These are phyloP conservation scores for Mantamonas sphyraenae DNA, from an alignment of 78 protist species.

Conservation along the genomic window DNA sequence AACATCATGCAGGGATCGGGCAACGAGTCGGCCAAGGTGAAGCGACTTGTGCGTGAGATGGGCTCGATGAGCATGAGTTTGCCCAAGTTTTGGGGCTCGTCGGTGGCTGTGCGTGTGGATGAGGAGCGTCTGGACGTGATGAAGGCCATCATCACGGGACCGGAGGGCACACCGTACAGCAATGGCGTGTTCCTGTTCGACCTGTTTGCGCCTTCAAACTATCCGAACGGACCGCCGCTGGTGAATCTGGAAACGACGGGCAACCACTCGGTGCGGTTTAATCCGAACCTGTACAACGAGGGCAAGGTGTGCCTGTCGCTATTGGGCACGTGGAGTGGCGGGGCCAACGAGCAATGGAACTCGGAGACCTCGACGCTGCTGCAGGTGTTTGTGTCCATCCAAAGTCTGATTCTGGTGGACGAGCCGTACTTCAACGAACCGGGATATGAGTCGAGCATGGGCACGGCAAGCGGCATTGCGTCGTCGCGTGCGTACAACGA, in stretches of 20 bases:
- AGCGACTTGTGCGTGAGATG: not conserved
- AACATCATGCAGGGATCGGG: not conserved
- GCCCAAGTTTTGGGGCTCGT: slow-evolving; percentile 21
- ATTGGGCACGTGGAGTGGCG: slow-evolving; percentile 76
- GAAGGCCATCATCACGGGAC: slow-evolving; percentile 53
- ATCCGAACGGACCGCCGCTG: not conserved
- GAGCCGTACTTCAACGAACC: slow-evolving; percentile 83
- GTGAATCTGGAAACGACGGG: slow-evolving; percentile 62
- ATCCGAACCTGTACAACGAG: slow-evolving; percentile 65
- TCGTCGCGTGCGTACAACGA: no score
- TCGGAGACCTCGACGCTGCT: slow-evolving; percentile 53
- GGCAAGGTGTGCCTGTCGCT: slow-evolving; percentile 42
- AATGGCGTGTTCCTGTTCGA: slow-evolving; percentile 1
- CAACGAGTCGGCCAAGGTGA: not conserved
- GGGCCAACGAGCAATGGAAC: slow-evolving; percentile 59
- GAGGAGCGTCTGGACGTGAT: slow-evolving; percentile 31
- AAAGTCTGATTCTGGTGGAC: slow-evolving; percentile 56
- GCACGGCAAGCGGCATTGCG: no score
- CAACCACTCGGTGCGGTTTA: slow-evolving; percentile 66
- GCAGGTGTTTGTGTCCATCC: slow-evolving; percentile 69
- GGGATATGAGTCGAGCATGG: no score
- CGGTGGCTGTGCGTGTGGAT: slow-evolving; percentile 46
- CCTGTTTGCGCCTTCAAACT: slow-evolving; percentile 17
- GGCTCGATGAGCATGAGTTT: not conserved
- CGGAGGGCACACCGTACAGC: slow-evolving; percentile 10